Evolutionary conservation across 2,329 filamentous ascomycete species (phyloP).

Genomic region (Botrytis hyacinthi): DNA sequence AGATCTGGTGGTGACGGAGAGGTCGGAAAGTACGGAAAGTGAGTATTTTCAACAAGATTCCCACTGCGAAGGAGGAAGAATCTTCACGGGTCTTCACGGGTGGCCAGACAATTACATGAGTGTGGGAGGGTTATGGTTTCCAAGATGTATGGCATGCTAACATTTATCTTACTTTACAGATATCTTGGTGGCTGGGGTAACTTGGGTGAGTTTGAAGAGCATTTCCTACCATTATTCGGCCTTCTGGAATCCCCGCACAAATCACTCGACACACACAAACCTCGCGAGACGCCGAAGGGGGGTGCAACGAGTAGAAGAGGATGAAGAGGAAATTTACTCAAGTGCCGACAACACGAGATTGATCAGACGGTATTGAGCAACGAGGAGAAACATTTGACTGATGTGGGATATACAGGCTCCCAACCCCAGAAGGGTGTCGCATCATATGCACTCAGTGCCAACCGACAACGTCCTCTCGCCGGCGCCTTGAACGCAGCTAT

Average conservation of each 20-base stretch:
- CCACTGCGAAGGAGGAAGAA: constrained; percentile 16
- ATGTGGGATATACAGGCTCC: constrained; percentile 47
- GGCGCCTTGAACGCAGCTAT: constrained; percentile 75
- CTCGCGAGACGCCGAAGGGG: not conserved
- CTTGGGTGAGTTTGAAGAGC: constrained; percentile 37
- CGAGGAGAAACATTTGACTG: constrained; percentile 14
- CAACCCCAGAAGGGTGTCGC: constrained; percentile 62
- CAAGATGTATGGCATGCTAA: constrained; percentile 27
- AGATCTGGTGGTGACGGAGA: constrained; percentile 36
- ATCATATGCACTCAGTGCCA: constrained; percentile 75
- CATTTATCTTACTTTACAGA: constrained; percentile 25
- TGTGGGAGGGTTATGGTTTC: constrained; percentile 20
- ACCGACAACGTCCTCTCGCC: constrained; percentile 86
- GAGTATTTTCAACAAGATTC: constrained; percentile 27
- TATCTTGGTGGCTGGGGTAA: constrained; percentile 39
- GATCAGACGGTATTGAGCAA: not conserved
- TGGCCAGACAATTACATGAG: constrained; percentile 5
- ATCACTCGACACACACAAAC: not conserved
- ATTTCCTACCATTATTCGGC: not conserved
- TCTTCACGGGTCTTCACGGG: constrained; percentile 12
- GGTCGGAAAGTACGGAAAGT: constrained; percentile 41
- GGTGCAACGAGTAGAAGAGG: not conserved
- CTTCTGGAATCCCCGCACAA: not conserved
- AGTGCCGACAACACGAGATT: not conserved
- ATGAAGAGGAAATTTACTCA: not conserved